Conservation (phyloP, 352 stramenopile species). For the Phytophthora syringae region DNA sequence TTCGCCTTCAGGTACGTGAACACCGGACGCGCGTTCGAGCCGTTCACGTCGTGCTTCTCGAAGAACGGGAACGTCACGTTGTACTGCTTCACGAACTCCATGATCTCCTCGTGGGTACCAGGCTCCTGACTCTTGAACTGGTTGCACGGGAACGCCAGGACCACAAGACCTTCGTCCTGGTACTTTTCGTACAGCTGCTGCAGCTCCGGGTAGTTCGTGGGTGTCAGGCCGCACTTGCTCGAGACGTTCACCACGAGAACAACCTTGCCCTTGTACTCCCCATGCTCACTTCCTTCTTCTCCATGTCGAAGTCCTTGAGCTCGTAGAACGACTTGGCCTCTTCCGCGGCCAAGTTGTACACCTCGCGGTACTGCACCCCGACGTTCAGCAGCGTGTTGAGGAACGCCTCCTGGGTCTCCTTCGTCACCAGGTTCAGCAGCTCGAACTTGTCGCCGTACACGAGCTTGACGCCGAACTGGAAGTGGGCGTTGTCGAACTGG, state of each 20-base stretch:
- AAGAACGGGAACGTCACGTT: conserved; percentile 46
- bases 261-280: conserved; percentile 67
- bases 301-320: conserved; percentile 71
- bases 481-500: conserved; percentile 54
- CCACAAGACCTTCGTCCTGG: conserved; percentile 53
- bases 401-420: conserved; percentile 51
- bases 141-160: conserved; percentile 88
- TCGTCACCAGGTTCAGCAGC: conserved; percentile 49
- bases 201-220: conserved; percentile 88
- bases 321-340: conserved; percentile 76
- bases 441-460: conserved; percentile 50
- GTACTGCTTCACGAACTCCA: conserved; percentile 61
- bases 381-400: conserved; percentile 58
- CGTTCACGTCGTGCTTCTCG: conserved; percentile 87
- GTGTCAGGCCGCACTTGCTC: conserved; percentile 82
- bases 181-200: conserved; percentile 73
- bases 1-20: conserved; percentile 84
- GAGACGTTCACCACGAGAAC: conserved; percentile 82
- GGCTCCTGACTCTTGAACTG: conserved; percentile 61
- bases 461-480: conserved; percentile 53
- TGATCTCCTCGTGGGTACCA: conserved; percentile 77
- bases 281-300: conserved; percentile 67
- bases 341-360: conserved; percentile 41
- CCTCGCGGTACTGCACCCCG: conserved; percentile 59
- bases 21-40: conserved; percentile 69